Conservation (phyloP, 306 rosid species). For the Quercus agrifolia region DNA sequence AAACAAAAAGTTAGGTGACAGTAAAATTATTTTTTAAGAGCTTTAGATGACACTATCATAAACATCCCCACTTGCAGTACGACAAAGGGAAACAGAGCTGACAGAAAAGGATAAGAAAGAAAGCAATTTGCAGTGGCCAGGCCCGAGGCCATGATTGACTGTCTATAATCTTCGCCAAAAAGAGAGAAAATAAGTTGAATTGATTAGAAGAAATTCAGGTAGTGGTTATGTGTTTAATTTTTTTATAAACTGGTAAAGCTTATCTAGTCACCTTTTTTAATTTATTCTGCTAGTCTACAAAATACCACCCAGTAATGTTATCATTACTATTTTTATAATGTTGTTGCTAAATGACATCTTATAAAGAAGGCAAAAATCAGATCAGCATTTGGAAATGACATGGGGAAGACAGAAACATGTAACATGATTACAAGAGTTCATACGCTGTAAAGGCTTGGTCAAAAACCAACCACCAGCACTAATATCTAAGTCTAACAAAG, state of each 20-base stretch:
- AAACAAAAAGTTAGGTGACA: background rate
- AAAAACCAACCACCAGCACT: too few species aligned
- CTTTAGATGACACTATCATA: background rate
- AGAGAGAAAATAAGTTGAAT: background rate
- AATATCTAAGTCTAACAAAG: too few species aligned
- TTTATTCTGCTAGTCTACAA: background rate
- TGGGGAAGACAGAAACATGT: background rate
- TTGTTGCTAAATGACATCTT: background rate
- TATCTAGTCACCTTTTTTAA: background rate
- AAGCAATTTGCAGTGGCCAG: background rate
- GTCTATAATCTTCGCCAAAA: background rate
- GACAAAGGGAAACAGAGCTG: background rate
- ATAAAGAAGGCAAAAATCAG: background rate
- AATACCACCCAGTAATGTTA: background rate
- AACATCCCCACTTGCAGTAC: background rate
- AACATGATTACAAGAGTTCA: background rate
- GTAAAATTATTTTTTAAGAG: background rate
- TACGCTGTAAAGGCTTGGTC: too few species aligned
- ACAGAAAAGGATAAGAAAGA: background rate
- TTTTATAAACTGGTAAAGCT: background rate
- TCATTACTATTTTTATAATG: background rate
- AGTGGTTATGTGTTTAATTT: background rate
- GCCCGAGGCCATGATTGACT: background rate
- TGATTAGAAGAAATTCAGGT: background rate
- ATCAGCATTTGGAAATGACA: background rate